These are phyloP conservation scores for Candida fluviatilis DNA, from an alignment of 805 yeast genomes.

Conservation along the genomic window DNA sequence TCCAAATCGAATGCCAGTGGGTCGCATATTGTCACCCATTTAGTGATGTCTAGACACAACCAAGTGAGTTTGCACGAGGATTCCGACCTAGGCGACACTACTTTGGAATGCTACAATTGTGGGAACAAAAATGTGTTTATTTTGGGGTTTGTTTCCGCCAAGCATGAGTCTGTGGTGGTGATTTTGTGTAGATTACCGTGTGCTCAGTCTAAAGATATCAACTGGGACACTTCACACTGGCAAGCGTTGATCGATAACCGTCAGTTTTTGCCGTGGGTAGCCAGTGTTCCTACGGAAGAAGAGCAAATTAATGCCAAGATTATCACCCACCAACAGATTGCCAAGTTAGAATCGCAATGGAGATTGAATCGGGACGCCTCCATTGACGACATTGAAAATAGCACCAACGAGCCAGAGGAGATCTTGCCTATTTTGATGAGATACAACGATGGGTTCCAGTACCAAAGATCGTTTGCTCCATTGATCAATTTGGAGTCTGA, in stretches of 20 bases:
- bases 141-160: constrained; percentile 84
- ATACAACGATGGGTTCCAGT: constrained; percentile 78
- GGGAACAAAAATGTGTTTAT: constrained; percentile 77
- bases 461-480: constrained; percentile 83
- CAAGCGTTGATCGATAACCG: constrained; percentile 79
- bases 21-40: constrained; percentile 82
- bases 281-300: constrained; percentile 62
- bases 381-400: constrained; percentile 45
- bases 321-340: constrained; percentile 62
- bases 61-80: constrained; percentile 71
- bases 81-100: constrained; percentile 81
- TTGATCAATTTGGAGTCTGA: constrained; percentile 79
- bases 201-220: constrained; percentile 65
- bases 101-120: constrained; percentile 86
- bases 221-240: constrained; percentile 91
- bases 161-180: constrained; percentile 81
- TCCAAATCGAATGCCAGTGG: constrained; percentile 51
- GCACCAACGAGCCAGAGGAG: constrained; percentile 53
- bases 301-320: constrained; percentile 51
- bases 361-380: constrained; percentile 66
- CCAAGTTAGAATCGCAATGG: constrained; percentile 79
- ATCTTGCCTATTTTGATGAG: constrained; percentile 70
- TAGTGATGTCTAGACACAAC: constrained; percentile 77
- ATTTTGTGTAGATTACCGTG: constrained; percentile 86
- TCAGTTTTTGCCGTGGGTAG: constrained; percentile 78